Evolutionary conservation across 768 basidiomycete genomes (phyloP).

Genomic region (Psilocybe azurescens): DNA sequence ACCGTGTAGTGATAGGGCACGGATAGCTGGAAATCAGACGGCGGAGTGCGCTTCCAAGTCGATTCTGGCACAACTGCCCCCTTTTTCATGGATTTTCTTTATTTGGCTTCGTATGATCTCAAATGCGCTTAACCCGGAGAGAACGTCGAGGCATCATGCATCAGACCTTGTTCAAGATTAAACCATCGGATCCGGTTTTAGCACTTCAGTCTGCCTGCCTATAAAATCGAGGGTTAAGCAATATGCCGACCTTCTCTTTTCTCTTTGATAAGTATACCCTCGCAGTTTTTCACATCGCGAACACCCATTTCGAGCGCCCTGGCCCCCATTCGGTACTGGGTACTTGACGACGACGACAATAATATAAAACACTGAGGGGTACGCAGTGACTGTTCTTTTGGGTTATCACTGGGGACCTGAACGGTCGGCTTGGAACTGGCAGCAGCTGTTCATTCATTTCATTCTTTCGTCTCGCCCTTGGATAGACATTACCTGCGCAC

Average conservation of each 20-base stretch:
- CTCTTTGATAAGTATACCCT: background rate
- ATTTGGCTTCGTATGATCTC: background rate
- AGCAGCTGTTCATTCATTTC: background rate
- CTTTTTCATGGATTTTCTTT: slow-evolving; percentile 3
- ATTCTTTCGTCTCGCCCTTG: background rate
- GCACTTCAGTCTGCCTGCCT: background rate
- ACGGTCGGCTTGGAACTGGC: background rate
- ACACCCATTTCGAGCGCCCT: background rate
- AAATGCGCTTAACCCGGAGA: background rate
- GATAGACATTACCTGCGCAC: background rate
- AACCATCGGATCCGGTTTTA: slow-evolving; percentile 1
- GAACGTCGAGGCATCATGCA: slow-evolving; percentile 2
- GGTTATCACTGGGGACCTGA: background rate
- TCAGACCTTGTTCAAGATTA: background rate
- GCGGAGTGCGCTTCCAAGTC: background rate
- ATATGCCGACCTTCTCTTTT: slow-evolving; percentile 2
- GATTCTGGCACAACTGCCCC: too few species aligned
- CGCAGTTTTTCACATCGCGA: background rate
- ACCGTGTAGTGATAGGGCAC: background rate
- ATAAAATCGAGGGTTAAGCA: slow-evolving; percentile 4
- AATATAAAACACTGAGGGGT: background rate
- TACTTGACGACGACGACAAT: background rate
- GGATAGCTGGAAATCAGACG: background rate
- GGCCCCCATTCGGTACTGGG: background rate
- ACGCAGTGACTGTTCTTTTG: background rate